A percentile compares a stretch with the other conserved stretches of the same genome.
Conservation (phyloP, 2,329 filamentous ascomycete genomes). For the Scedosporium dehoogii region DNA sequence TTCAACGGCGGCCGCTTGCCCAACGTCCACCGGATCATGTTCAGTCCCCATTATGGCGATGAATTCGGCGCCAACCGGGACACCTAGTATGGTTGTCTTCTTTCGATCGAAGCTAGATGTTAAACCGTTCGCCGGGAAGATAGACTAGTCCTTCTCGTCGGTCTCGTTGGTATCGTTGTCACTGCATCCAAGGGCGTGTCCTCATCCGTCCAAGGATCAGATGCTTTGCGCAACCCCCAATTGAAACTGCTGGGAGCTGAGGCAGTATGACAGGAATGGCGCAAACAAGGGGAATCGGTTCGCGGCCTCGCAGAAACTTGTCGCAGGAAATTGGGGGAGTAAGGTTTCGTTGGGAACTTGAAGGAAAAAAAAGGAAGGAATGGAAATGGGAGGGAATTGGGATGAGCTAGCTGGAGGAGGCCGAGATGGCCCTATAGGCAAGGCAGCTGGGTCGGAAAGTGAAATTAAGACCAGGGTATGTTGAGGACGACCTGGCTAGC, state of each 20-base stretch:
- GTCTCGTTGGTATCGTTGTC: too few relatives aligned
- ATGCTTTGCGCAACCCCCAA: not conserved
- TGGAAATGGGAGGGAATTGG: not conserved
- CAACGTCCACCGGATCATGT: constrained; percentile 49
- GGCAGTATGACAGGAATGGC: not conserved
- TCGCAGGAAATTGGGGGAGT: not conserved
- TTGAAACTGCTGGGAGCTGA: not conserved
- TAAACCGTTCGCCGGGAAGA: too few relatives aligned
- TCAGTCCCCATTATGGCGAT: constrained; percentile 4
- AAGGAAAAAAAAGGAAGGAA: not conserved
- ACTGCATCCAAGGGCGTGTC: not conserved
- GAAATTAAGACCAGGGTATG: not conserved
- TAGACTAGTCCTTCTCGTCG: not conserved
- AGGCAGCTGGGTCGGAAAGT: not conserved
- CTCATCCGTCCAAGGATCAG: not conserved
- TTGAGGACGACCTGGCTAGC: not conserved
- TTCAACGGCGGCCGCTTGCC: constrained; percentile 70
- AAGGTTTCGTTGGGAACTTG: not conserved
- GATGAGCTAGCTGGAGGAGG: not conserved
- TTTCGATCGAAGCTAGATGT: not conserved
- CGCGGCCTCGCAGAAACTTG: not conserved
- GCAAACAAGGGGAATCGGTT: not conserved
- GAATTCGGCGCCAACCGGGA: not conserved
- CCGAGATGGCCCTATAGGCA: not conserved
- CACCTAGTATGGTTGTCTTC: not conserved